Conservation (phyloP, 2,329 filamentous ascomycete genomes). For the Diplodia intermedia region DNA sequence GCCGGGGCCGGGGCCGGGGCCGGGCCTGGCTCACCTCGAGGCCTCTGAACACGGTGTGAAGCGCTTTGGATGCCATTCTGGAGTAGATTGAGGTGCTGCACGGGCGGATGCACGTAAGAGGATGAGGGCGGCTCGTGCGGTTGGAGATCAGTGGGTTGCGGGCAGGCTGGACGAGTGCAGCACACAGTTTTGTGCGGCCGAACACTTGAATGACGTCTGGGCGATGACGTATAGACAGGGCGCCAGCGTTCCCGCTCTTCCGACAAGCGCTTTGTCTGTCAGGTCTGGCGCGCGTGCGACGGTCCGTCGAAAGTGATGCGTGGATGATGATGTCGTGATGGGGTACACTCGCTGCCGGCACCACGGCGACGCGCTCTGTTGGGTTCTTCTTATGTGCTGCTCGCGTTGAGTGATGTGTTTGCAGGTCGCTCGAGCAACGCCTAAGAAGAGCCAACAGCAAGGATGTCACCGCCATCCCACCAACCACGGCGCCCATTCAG, state of each 20-base stretch:
- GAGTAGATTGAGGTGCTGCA: constrained; percentile 34
- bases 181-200: constrained; percentile 11
- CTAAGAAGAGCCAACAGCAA: constrained; percentile 12
- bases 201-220: constrained; percentile 26
- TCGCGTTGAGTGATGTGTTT: background rate
- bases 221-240: constrained; percentile 15
- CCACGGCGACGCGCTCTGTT: background rate
- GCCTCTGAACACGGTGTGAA: constrained; percentile 51
- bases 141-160: constrained; percentile 14
- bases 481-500: background rate
- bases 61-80: constrained; percentile 50
- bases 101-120: constrained; percentile 28
- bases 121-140: constrained; percentile 13
- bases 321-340: constrained; percentile 15
- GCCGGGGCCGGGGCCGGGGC: background rate
- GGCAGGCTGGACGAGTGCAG: constrained; percentile 11
- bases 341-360: background rate
- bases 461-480: constrained; percentile 12
- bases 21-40: constrained; percentile 47
- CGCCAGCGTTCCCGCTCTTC: constrained; percentile 11
- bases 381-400: constrained; percentile 11
- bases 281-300: background rate
- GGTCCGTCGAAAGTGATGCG: background rate
- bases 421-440: constrained; percentile 30
- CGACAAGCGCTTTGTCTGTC: background rate